These are phyloP conservation scores for Diversispora eburnea DNA, from an alignment of 192 early-diverging fungal species.

Conservation along the genomic window DNA sequence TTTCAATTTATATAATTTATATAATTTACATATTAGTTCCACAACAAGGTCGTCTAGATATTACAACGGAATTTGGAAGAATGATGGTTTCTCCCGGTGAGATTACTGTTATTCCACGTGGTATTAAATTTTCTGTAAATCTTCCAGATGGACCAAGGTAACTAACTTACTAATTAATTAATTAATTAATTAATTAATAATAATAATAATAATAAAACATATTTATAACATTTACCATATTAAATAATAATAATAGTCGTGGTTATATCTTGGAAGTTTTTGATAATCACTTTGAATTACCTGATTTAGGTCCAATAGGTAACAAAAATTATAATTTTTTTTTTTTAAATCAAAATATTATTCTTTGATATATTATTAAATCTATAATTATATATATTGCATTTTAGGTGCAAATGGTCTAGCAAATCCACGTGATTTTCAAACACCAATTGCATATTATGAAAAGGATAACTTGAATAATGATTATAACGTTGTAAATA, in stretches of 20 bases:
- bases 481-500: conserved; percentile 60
- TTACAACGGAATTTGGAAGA: conserved; percentile 87
- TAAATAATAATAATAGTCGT: conserved; percentile 43
- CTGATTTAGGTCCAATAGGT: conserved; percentile 94
- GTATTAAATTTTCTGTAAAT: conserved; percentile 79
- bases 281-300: conserved; percentile 87
- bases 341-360: not conserved
- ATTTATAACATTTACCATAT: not conserved
- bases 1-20: not conserved
- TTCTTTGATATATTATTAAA: too few relatives aligned
- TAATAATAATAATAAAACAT: not conserved
- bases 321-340: not conserved
- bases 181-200: not conserved
- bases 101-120: conserved; percentile 90
- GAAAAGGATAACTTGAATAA: conserved; percentile 37
- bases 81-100: conserved; percentile 83
- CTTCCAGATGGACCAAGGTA: conserved; percentile 74
- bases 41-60: conserved; percentile 84
- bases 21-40: conserved; percentile 60
- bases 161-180: conserved; percentile 14
- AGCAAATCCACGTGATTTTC: conserved; percentile 92
- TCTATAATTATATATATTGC: not conserved
- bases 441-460: conserved; percentile 80
- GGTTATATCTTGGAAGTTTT: conserved; percentile 93
- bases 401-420: conserved; percentile 80